Evolutionary conservation across 345 rosid genomes (phyloP).

Genomic region (Aquilaria malaccensis): DNA sequence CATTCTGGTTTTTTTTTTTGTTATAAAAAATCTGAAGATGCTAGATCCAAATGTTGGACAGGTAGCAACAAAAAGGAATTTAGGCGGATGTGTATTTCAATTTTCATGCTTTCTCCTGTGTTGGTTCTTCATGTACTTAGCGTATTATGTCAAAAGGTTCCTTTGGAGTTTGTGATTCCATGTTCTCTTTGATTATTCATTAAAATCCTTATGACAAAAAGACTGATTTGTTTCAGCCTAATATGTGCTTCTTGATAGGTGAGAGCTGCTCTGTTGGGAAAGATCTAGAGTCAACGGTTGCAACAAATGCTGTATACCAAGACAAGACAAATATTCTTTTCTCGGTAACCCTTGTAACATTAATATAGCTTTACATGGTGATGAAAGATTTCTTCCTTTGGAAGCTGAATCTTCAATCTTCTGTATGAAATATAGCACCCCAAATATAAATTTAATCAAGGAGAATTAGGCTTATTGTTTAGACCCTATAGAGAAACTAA

Average conservation of each 20-base stretch:
- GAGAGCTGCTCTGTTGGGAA: slow-evolving; percentile 97
- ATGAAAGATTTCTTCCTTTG: neutral
- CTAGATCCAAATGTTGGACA: too few relatives aligned
- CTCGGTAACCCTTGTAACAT: slow-evolving; percentile 52
- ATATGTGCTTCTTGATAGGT: slow-evolving; percentile 42
- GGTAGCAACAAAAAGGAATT: too few relatives aligned
- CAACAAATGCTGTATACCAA: slow-evolving; percentile 96
- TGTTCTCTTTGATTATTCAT: slow-evolving; percentile 9
- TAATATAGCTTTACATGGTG: slow-evolving; percentile 5
- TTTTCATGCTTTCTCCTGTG: neutral
- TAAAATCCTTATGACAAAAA: neutral
- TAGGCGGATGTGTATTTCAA: too few relatives aligned
- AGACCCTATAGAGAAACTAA: too few relatives aligned
- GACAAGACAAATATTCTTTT: slow-evolving; percentile 97
- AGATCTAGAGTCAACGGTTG: slow-evolving; percentile 54
- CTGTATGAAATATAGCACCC: too few relatives aligned
- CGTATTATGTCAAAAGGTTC: too few relatives aligned
- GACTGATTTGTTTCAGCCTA: slow-evolving; percentile 6
- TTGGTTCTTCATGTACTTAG: neutral
- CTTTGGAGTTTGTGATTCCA: neutral
- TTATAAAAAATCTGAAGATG: too few relatives aligned
- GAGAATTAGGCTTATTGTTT: too few relatives aligned
- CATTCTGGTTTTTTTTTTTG: too few relatives aligned
- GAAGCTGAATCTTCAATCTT: neutral
- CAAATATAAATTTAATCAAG: too few relatives aligned